Base-by-base conservation (phyloP, 768 basidiomycete genomes). In the Termitomyces heimii region DNA sequence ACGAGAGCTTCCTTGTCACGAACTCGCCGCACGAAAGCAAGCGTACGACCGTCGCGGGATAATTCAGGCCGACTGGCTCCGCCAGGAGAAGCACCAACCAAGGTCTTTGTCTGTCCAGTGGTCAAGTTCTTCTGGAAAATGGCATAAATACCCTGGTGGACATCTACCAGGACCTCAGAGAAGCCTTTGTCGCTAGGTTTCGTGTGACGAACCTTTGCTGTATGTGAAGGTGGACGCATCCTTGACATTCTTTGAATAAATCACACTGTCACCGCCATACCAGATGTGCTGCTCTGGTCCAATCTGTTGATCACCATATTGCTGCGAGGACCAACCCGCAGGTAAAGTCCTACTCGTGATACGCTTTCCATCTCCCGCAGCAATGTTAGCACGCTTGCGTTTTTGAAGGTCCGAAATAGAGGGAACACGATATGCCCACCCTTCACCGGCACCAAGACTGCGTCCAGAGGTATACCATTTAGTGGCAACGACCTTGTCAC, bases 61-160 rank as follows among this genome's bases (percentile, higher is more conserved):
- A 89, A 71, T 58, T 86, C 86, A 26, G 88, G 88, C 52, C 86
- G 76, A 62, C 77, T 86, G 5, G 88, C 88, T n/a, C 88, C 88
- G 22, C 88, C 88, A 0, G 88, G 86, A 55, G 67, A 79, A 0
- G 81, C 69, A 52, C 73, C 68, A 0, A 87, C 86, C 0, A 90
- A 69, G 0, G 74, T 75, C 37, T 79, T 75, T 4, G 82, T 82
- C 10, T 68, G 60, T 4, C 77, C 75, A 0, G 79, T 80, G 0
- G 85, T 88, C 34, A 88, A 58, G 64, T 89, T 89, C 37, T 74
- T 73, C n/a, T 80, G 75, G 57, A 84, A 87, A 28, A 90, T 88
- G 0, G 88, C 76, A 60, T 89, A 87, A 16, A 88, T 87, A 0
- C 88, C 88, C 26, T 64, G 67, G 65, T 89, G 86, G 1, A 87